phyloP scores from a whole-genome alignment of 2,329 filamentous ascomycete species.

The Fusarium annulatum region DNA sequence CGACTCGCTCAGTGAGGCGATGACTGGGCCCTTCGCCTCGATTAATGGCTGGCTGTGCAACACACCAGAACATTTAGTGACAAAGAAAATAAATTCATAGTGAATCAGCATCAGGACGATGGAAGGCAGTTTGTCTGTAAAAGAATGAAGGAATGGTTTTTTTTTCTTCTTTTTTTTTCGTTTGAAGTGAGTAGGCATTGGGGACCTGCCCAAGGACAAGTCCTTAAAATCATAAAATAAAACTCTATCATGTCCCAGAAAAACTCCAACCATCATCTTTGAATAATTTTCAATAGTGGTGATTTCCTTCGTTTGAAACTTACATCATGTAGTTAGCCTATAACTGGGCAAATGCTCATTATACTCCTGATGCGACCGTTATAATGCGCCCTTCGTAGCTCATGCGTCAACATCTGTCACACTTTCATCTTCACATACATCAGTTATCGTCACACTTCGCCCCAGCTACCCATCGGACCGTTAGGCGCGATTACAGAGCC shows the following conservation, averaged over 20 bases:
- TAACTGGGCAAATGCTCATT: constrained; percentile 13
- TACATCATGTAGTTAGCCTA: constrained; percentile 13
- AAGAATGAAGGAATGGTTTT: neutral
- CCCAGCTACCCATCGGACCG: constrained; percentile 81
- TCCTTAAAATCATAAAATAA: constrained; percentile 4
- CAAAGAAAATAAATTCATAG: neutral
- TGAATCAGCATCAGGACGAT: neutral
- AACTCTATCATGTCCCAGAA: constrained; percentile 30
- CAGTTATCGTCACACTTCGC: constrained; percentile 67
- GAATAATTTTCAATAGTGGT: constrained; percentile 22
- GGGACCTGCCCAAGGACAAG: constrained; percentile 11
- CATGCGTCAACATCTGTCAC: constrained; percentile 9
- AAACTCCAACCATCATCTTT: constrained; percentile 32
- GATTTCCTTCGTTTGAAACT: constrained; percentile 31
- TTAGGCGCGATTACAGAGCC: constrained; percentile 75
- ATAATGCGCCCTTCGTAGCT: constrained; percentile 15
- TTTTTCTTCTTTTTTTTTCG: neutral
- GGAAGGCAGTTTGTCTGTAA: neutral
- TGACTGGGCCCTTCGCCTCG: constrained; percentile 20
- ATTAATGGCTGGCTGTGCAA: constrained; percentile 27
- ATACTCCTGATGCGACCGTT: constrained; percentile 24
- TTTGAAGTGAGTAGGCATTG: neutral
- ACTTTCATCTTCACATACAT: constrained; percentile 15
- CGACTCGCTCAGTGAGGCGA: constrained; percentile 37
- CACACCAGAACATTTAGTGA: neutral